phyloP scores from a whole-genome alignment of 257 asterid species.

The Solanum verrucosum region DNA sequence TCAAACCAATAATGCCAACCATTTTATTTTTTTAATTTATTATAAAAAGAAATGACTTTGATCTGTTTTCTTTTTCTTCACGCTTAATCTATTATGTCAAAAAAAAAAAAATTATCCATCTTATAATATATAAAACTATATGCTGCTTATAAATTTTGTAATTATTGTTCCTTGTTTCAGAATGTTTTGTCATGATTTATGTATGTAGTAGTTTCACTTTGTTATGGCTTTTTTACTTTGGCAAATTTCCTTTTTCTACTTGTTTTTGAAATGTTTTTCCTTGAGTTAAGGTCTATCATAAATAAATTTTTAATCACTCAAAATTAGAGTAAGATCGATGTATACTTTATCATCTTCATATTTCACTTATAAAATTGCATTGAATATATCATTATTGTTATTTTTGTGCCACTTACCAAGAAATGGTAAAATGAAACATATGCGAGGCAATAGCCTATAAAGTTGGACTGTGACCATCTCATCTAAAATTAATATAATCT shows the following conservation, averaged over 20 bases:
- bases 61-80: neutral
- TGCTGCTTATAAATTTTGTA: neutral
- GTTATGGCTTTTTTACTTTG: neutral
- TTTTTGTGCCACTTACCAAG: neutral
- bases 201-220: neutral
- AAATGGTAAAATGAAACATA: neutral
- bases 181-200: neutral
- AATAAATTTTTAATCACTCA: neutral
- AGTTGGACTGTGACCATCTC: neutral
- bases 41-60: neutral
- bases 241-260: neutral
- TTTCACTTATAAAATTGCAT: too few species aligned
- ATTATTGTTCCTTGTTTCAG: neutral
- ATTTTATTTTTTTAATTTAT: too few species aligned
- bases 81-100: neutral
- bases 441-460: neutral
- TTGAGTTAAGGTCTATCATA: neutral
- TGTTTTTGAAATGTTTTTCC: too few species aligned
- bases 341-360: too few species aligned
- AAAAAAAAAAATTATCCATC: neutral
- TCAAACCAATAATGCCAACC: neutral
- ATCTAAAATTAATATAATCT: neutral
- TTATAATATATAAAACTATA: neutral
- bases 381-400: too few species aligned
- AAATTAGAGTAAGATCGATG: neutral